phyloP scores from a whole-genome alignment of 371 early-diverging fungal species.

The Polyrhizophydium stewartii region DNA sequence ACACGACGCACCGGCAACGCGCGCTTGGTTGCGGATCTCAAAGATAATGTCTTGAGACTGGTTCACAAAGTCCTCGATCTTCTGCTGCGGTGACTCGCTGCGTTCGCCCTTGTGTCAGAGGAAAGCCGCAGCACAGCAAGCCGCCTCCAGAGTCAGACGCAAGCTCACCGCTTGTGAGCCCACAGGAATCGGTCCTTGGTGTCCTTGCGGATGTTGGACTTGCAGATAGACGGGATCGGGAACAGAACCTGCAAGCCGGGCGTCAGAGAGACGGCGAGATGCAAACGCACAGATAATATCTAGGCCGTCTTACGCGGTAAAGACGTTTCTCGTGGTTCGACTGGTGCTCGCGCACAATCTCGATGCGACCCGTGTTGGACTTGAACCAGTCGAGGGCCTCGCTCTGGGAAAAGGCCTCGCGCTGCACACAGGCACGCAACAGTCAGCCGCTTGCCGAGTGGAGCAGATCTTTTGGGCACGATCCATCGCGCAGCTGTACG shows the following conservation, averaged over 20 bases:
- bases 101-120: too few relatives aligned
- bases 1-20: slow-evolving; percentile 31
- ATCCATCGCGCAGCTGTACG: too few relatives aligned
- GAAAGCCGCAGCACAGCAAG: too few relatives aligned
- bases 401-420: background rate
- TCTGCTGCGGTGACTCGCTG: slow-evolving; percentile 46
- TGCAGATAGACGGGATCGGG: slow-evolving; percentile 54
- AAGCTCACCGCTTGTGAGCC: slow-evolving; percentile 34
- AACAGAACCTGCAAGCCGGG: slow-evolving; percentile 36
- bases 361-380: slow-evolving; percentile 51
- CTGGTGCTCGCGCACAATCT: slow-evolving; percentile 45
- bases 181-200: slow-evolving; percentile 51
- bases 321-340: slow-evolving; percentile 38
- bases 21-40: slow-evolving; percentile 51
- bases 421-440: too few relatives aligned
- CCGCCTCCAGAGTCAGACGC: too few relatives aligned
- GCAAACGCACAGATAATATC: background rate
- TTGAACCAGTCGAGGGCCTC: slow-evolving; percentile 24
- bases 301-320: slow-evolving; percentile 10
- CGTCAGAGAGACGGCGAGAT: background rate
- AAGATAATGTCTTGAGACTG: slow-evolving; percentile 50
- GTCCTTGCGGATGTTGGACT: slow-evolving; percentile 38
- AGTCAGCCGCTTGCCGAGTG: too few relatives aligned
- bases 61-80: slow-evolving; percentile 52
- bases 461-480: too few relatives aligned